phyloP scores from a whole-genome alignment of 2,329 filamentous ascomycete genomes.

The Sclerotinia nivalis region DNA sequence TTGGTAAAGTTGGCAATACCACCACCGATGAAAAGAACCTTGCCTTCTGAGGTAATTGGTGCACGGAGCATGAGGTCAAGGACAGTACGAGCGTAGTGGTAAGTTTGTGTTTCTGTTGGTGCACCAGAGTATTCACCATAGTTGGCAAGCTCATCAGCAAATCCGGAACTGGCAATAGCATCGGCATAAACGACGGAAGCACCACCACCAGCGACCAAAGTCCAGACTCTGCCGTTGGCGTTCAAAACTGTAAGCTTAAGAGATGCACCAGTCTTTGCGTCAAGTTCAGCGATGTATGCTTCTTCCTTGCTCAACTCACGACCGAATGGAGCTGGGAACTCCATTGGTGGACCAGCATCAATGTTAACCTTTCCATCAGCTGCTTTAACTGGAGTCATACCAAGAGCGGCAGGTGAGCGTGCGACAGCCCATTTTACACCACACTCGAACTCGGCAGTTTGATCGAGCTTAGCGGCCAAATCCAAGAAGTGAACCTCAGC shows the following conservation, averaged over 20 bases:
- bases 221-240: conserved; percentile 90
- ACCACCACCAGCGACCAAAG: conserved; percentile 97
- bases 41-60: conserved; percentile 81
- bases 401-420: conserved; percentile 84
- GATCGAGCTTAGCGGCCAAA: conserved; percentile 96
- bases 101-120: conserved; percentile 97
- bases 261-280: conserved; percentile 98
- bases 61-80: conserved; percentile 96
- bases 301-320: conserved; percentile 99
- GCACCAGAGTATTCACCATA: conserved; percentile 99
- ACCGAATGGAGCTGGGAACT: conserved; percentile 98
- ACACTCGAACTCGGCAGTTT: conserved; percentile 99
- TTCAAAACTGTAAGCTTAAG: conserved; percentile 98
- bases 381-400: conserved; percentile 67
- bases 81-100: conserved; percentile 97
- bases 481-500: conserved; percentile 97
- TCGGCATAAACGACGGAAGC: conserved; percentile 98
- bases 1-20: conserved; percentile 99
- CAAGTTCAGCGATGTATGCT: conserved; percentile 97
- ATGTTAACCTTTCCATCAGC: conserved; percentile 79
- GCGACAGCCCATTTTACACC: conserved; percentile 99
- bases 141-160: conserved; percentile 95
- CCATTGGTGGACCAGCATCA: conserved; percentile 95
- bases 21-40: conserved; percentile 98
- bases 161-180: conserved; percentile 94